Percentiles rank a stretch among this genome's conserved stretches.
Conservation (phyloP, 345 rosid species). For the Pelargonium nanum region DNA sequence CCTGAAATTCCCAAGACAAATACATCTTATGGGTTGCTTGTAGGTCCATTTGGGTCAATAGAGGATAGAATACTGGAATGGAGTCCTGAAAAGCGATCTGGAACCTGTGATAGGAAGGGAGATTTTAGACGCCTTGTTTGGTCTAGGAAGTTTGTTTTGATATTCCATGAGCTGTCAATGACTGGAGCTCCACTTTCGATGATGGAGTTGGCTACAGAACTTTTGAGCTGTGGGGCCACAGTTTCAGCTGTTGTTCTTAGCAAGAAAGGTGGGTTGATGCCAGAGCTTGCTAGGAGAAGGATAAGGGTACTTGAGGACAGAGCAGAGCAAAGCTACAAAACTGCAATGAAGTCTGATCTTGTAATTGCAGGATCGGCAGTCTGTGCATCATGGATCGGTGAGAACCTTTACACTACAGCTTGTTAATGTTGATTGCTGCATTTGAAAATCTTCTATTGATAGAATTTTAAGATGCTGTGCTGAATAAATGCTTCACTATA, state of each 20-base stretch:
- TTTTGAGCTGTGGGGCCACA: conserved; percentile 96
- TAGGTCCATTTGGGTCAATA: conserved; percentile 76
- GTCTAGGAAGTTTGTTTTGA: conserved; percentile 83
- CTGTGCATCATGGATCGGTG: conserved; percentile 94
- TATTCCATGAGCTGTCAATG: conserved; percentile 97
- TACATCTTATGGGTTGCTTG: conserved; percentile 57
- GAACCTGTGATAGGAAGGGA: conserved; percentile 90
- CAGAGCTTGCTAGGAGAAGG: conserved; percentile 73
- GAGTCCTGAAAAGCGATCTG: conserved; percentile 86
- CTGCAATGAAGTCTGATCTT: conserved; percentile 90
- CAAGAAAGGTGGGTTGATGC: conserved; percentile 82
- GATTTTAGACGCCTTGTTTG: conserved; percentile 88
- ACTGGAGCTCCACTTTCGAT: conserved; percentile 96
- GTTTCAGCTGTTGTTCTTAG: conserved; percentile 92
- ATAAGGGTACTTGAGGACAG: conserved; percentile 89
- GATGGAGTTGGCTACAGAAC: conserved; percentile 96
- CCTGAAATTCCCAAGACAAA: conserved; percentile 55
- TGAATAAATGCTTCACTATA: background rate
- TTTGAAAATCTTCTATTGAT: background rate
- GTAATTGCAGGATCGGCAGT: conserved; percentile 97
- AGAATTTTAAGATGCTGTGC: background rate
- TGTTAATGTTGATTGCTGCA: conserved; percentile 4
- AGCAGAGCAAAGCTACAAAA: conserved; percentile 84
- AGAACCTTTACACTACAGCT: conserved; percentile 11
- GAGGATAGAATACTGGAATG: conserved; percentile 76